These are phyloP conservation scores for Fusarium liriodendri DNA, from an alignment of 2,329 filamentous ascomycete species.

Conservation along the genomic window DNA sequence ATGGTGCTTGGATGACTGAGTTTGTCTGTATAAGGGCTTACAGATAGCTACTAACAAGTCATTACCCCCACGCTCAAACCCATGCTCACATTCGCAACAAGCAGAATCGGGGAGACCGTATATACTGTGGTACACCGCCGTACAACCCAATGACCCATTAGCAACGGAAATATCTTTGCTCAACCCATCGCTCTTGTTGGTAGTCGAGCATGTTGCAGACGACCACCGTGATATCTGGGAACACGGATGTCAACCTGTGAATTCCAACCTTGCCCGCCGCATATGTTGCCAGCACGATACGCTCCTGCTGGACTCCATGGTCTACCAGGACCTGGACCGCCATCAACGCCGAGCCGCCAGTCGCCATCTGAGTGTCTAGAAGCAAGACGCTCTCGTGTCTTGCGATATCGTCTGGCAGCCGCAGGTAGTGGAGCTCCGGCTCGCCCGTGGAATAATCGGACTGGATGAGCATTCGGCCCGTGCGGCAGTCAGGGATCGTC, in stretches of 20 bases:
- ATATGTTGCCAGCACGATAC: conserved; percentile 93
- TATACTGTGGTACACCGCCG: conserved; percentile 18
- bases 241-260: conserved; percentile 87
- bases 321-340: conserved; percentile 95
- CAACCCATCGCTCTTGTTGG: conserved; percentile 88
- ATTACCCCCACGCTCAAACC: not conserved
- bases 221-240: conserved; percentile 87
- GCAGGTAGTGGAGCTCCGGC: conserved; percentile 91
- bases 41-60: not conserved
- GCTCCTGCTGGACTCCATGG: conserved; percentile 86
- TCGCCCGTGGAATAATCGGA: conserved; percentile 87
- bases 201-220: conserved; percentile 85
- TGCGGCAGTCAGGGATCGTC: conserved; percentile 92
- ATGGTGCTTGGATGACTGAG: not conserved
- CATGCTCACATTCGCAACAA: not conserved
- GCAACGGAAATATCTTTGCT: conserved; percentile 91
- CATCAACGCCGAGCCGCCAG: conserved; percentile 88
- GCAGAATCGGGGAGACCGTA: not conserved
- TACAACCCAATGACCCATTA: conserved; percentile 50
- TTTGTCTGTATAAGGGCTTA: conserved; percentile 1
- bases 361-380: conserved; percentile 94
- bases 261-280: conserved; percentile 87
- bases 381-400: conserved; percentile 85
- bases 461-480: conserved; percentile 90
- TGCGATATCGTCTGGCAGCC: conserved; percentile 79